Evolutionary conservation across 768 basidiomycete genomes (phyloP).

Genomic region (Mrakia gelida): DNA sequence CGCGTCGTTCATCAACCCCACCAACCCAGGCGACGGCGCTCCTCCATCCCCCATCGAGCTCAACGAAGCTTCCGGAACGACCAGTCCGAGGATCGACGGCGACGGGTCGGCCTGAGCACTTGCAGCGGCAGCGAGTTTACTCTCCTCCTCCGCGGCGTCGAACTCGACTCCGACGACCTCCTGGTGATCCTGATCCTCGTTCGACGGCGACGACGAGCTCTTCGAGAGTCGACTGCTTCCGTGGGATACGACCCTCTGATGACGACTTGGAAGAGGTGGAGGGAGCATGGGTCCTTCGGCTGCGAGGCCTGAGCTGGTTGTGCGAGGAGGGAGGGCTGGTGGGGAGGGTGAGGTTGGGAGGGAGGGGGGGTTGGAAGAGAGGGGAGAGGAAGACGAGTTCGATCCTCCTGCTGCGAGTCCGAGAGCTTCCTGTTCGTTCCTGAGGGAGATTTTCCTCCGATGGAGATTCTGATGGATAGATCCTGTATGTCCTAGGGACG

Average conservation of each 20-base stretch:
- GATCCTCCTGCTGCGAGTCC: not conserved
- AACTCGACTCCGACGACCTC: not conserved
- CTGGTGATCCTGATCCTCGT: not conserved
- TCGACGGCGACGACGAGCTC: not conserved
- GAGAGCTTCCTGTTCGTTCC: slow-evolving; percentile 8
- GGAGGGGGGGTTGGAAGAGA: not conserved
- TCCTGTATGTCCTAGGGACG: not conserved
- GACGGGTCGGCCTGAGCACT: not conserved
- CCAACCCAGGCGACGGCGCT: not conserved
- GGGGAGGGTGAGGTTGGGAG: not conserved
- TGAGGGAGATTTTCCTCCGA: slow-evolving; percentile 8
- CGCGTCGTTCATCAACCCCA: not conserved
- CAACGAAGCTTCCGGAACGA: not conserved
- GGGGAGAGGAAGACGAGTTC: not conserved
- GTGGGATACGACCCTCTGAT: not conserved
- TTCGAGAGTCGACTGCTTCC: not conserved
- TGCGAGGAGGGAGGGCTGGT: not conserved
- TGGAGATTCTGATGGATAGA: not conserved
- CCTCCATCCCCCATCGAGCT: too few relatives aligned
- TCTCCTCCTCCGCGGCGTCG: not conserved
- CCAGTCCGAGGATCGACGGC: not conserved
- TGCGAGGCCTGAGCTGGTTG: not conserved
- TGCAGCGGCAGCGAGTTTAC: not conserved
- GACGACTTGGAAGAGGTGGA: not conserved
- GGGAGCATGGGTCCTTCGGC: slow-evolving; percentile 10